Conservation (phyloP, 2,329 filamentous ascomycete species). For the Scedosporium boydii region DNA sequence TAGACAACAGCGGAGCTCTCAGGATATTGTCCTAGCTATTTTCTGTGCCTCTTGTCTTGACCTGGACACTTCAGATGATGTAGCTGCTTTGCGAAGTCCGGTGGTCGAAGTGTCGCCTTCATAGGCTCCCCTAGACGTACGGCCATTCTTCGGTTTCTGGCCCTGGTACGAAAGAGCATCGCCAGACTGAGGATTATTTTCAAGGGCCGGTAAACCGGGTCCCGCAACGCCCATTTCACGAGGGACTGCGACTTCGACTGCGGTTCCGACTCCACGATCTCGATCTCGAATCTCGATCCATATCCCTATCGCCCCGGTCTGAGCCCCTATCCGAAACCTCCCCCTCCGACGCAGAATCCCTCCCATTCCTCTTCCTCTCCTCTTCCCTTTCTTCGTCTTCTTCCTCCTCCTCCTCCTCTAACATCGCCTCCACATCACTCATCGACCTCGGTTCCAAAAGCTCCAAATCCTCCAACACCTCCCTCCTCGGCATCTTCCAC, state of each 20-base stretch:
- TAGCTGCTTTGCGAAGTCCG: not conserved
- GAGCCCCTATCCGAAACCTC: constrained; percentile 22
- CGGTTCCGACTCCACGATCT: constrained; percentile 11
- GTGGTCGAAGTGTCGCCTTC: too few relatives aligned
- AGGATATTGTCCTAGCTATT: not conserved
- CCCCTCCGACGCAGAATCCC: constrained; percentile 25
- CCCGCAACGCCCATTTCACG: not conserved
- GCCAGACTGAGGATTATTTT: too few relatives aligned
- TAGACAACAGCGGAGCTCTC: not conserved
- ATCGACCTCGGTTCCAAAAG: constrained; percentile 75
- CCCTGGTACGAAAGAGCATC: too few relatives aligned
- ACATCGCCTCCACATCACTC: constrained; percentile 65
- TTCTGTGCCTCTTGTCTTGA: not conserved
- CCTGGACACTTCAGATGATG: not conserved
- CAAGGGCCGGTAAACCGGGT: too few relatives aligned
- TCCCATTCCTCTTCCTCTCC: constrained; percentile 10
- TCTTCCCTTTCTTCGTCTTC: constrained; percentile 15
- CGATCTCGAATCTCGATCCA: constrained; percentile 22
- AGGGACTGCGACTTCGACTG: constrained; percentile 10
- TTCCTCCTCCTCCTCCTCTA: constrained; percentile 45
- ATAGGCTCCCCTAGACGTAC: too few relatives aligned
- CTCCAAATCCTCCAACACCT: constrained; percentile 80
- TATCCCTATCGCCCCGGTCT: constrained; percentile 24
- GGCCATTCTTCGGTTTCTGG: too few relatives aligned
- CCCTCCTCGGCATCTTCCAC: constrained; percentile 80